Evolutionary conservation across 2,329 filamentous ascomycete genomes (phyloP).

Genomic region (Cadophora sp.): DNA sequence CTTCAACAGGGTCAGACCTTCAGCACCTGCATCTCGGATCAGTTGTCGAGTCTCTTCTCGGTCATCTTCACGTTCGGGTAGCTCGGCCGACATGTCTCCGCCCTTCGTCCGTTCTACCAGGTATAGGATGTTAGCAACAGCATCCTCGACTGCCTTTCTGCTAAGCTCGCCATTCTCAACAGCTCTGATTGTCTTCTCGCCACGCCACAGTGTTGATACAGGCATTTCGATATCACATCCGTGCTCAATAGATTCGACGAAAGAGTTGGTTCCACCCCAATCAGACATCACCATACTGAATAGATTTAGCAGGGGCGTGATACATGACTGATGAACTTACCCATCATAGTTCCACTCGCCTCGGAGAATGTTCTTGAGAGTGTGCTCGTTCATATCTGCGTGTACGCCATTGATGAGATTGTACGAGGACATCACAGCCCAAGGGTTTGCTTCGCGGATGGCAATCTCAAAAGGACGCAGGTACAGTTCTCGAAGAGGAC

Average conservation of each 20-base stretch:
- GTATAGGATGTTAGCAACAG: slow-evolving; percentile 66
- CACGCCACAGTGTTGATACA: slow-evolving; percentile 60
- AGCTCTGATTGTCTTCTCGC: slow-evolving; percentile 63
- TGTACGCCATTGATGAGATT: slow-evolving; percentile 71
- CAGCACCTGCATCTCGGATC: slow-evolving; percentile 65
- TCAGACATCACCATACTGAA: slow-evolving; percentile 62
- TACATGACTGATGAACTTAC: slow-evolving; percentile 45
- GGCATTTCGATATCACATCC: slow-evolving; percentile 67
- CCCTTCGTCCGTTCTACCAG: slow-evolving; percentile 67
- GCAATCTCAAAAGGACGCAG: slow-evolving; percentile 79
- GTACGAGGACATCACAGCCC: slow-evolving; percentile 74
- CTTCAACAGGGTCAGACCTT: slow-evolving; percentile 70
- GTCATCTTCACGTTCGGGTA: slow-evolving; percentile 63
- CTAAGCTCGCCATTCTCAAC: slow-evolving; percentile 56
- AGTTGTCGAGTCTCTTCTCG: slow-evolving; percentile 63
- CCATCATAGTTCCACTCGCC: slow-evolving; percentile 69
- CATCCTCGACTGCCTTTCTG: slow-evolving; percentile 58
- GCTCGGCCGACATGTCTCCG: slow-evolving; percentile 62
- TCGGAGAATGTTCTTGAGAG: slow-evolving; percentile 62
- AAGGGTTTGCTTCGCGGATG: slow-evolving; percentile 70
- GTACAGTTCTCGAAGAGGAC: slow-evolving; percentile 72
- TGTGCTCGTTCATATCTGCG: slow-evolving; percentile 62
- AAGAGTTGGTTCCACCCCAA: slow-evolving; percentile 65
- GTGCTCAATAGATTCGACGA: slow-evolving; percentile 59
- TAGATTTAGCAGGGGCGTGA: slow-evolving; percentile 15